Evolutionary conservation across 768 basidiomycete species (phyloP).

Genomic region (Suillus weaverae): DNA sequence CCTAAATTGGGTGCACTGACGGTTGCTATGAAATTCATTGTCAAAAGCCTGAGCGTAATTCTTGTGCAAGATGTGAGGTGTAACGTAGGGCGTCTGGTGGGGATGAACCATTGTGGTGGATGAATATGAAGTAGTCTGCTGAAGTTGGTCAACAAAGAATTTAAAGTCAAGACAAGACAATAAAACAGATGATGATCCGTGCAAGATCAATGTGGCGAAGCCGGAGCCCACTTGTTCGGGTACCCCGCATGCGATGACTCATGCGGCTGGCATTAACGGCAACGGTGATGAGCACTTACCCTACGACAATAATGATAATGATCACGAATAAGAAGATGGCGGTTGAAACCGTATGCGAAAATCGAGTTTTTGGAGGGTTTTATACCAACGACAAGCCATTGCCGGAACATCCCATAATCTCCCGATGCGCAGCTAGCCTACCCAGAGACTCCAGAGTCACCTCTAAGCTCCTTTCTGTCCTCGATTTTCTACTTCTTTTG

Average conservation of each 20-base stretch:
- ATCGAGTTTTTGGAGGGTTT: constrained; percentile 13
- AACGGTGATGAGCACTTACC: constrained; percentile 17
- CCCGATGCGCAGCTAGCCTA: constrained; percentile 17
- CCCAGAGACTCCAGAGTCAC: neutral
- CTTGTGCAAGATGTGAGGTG: constrained; percentile 87
- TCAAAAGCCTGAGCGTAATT: constrained; percentile 78
- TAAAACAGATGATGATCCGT: constrained; percentile 15
- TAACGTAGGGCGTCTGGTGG: constrained; percentile 80
- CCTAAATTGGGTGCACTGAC: constrained; percentile 43
- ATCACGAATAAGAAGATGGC: constrained; percentile 6
- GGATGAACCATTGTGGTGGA: constrained; percentile 59
- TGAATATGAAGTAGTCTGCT: neutral
- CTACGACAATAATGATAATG: constrained; percentile 6
- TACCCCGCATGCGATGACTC: constrained; percentile 2
- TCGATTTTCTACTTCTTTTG: neutral
- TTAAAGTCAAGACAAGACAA: constrained; percentile 18
- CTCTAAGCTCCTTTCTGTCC: neutral
- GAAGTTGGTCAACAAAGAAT: constrained; percentile 10
- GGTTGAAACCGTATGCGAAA: constrained; percentile 5
- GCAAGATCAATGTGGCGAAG: constrained; percentile 2
- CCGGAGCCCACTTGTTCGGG: constrained; percentile 1
- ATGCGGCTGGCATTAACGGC: neutral
- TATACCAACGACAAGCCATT: constrained; percentile 28
- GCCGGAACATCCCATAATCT: constrained; percentile 33
- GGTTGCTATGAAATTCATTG: constrained; percentile 55